A percentile compares a stretch with the other conserved stretches of the same genome.
phyloP scores from a whole-genome alignment of 139 green algal genomes.

The Raphidocelis subcapitata region DNA sequence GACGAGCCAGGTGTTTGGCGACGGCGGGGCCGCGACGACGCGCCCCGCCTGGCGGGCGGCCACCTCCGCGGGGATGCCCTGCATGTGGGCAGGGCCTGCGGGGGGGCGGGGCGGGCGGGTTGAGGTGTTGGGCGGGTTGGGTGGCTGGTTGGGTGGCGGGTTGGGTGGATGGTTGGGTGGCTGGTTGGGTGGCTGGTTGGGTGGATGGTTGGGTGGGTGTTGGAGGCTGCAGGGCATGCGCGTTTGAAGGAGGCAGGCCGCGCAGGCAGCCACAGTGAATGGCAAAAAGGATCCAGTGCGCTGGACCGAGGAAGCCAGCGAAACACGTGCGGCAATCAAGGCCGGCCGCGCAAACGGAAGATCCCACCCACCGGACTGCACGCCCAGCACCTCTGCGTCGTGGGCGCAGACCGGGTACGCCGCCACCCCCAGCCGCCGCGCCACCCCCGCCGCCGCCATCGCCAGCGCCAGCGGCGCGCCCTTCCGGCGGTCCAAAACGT shows the following conservation, averaged over 20 bases:
- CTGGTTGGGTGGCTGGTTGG: background rate
- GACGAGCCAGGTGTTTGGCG: constrained; percentile 31
- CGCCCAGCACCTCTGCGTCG: constrained; percentile 6
- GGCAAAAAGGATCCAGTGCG: no score
- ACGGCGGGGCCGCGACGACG: constrained; percentile 21
- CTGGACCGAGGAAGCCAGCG: no score
- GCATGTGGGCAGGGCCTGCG: constrained; percentile 15
- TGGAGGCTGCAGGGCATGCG: no score
- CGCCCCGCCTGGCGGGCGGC: constrained; percentile 30
- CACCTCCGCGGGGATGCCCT: constrained; percentile 35
- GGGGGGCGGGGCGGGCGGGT: no score
- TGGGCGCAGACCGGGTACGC: constrained; percentile 34
- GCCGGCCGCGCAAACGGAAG: no score
- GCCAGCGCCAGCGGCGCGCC: constrained; percentile 49
- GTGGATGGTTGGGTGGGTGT: background rate
- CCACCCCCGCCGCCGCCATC: constrained; percentile 32
- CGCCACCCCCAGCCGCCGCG: constrained; percentile 32
- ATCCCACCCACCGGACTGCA: constrained; percentile 7
- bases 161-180: no score
- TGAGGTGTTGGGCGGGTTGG: no score
- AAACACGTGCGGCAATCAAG: no score
- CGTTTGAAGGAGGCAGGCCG: no score
- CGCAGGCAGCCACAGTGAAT: no score
- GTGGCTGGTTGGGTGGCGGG: no score
- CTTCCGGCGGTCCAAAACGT: constrained; percentile 31